Conservation (phyloP, 305 asterid genomes). For the Rubia tinctorum region DNA sequence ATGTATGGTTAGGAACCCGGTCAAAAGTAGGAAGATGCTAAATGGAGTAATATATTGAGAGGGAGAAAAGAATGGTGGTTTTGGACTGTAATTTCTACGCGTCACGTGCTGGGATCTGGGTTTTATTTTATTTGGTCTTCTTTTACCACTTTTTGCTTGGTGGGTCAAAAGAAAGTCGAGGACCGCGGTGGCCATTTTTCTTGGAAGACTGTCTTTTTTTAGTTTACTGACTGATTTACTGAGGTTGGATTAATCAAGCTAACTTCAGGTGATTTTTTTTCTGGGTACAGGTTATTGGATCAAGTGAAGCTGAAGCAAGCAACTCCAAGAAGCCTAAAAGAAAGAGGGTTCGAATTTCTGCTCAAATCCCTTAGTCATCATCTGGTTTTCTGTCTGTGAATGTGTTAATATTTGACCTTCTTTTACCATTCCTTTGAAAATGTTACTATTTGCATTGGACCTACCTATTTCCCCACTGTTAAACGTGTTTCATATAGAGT, state of each 20-base stretch:
- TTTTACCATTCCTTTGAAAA: not conserved
- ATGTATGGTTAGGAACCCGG: constrained; percentile 2
- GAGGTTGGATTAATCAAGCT: constrained; percentile 9
- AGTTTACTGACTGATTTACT: not conserved
- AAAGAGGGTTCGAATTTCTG: constrained; percentile 57
- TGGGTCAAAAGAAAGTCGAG: constrained; percentile 26
- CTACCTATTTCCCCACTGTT: not conserved
- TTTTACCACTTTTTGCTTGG: constrained; percentile 13
- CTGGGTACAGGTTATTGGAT: constrained; percentile 36
- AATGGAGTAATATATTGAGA: constrained; percentile 18
- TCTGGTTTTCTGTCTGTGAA: not conserved
- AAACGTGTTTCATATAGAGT: not conserved
- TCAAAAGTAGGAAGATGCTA: constrained; percentile 24
- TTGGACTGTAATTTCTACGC: constrained; percentile 23
- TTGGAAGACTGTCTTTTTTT: not conserved
- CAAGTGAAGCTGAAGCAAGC: constrained; percentile 47
- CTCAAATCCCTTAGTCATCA: not conserved
- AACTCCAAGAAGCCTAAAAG: constrained; percentile 61
- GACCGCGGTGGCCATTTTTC: not conserved
- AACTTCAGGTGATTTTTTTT: constrained; percentile 19
- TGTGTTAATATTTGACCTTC: not conserved
- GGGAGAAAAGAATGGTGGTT: constrained; percentile 19
- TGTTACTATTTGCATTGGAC: not conserved
- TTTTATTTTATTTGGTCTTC: constrained; percentile 13
- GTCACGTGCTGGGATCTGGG: constrained; percentile 15